Conservation (phyloP, 176 grass and related monocot genomes). For the Phoenix dactylifera region DNA sequence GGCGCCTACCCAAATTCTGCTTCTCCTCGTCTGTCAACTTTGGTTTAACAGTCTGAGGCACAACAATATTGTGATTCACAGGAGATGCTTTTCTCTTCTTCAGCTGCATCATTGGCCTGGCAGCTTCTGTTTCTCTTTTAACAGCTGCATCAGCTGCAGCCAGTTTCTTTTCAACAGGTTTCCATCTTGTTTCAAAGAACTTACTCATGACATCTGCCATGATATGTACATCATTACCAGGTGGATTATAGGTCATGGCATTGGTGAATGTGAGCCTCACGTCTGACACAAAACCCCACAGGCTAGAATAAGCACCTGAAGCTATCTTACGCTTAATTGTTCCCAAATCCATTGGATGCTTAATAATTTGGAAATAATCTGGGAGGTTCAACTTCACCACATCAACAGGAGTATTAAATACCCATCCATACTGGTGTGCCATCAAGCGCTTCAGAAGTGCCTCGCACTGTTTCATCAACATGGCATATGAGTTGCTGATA, state of each 20-base stretch:
- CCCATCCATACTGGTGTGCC: slow-evolving; percentile 60
- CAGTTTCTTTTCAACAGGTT: slow-evolving; percentile 71
- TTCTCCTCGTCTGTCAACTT: slow-evolving; percentile 66
- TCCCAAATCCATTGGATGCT: slow-evolving; percentile 88
- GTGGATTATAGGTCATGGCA: slow-evolving; percentile 76
- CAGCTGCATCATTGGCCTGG: slow-evolving; percentile 19
- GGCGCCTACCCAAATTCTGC: slow-evolving; percentile 33
- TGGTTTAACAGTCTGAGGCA: slow-evolving; percentile 26
- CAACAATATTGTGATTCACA: slow-evolving; percentile 28
- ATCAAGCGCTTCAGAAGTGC: slow-evolving; percentile 80
- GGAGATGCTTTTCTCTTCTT: slow-evolving; percentile 55
- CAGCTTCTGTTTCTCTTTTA: slow-evolving; percentile 1
- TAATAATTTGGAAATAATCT: slow-evolving; percentile 79
- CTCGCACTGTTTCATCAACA: slow-evolving; percentile 65
- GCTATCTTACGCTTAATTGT: slow-evolving; percentile 48
- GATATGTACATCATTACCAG: slow-evolving; percentile 61
- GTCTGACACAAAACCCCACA: slow-evolving; percentile 67
- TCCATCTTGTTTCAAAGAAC: slow-evolving; percentile 83
- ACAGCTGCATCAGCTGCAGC: slow-evolving; percentile 10
- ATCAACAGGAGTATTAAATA: slow-evolving; percentile 81
- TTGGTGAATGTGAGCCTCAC: slow-evolving; percentile 86
- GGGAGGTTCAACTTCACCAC: slow-evolving; percentile 72
- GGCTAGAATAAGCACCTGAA: slow-evolving; percentile 54
- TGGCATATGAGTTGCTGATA: slow-evolving; percentile 8
- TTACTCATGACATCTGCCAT: slow-evolving; percentile 74